Conservation (phyloP, 352 stramenopile species). For the Globisporangium emineosum region DNA sequence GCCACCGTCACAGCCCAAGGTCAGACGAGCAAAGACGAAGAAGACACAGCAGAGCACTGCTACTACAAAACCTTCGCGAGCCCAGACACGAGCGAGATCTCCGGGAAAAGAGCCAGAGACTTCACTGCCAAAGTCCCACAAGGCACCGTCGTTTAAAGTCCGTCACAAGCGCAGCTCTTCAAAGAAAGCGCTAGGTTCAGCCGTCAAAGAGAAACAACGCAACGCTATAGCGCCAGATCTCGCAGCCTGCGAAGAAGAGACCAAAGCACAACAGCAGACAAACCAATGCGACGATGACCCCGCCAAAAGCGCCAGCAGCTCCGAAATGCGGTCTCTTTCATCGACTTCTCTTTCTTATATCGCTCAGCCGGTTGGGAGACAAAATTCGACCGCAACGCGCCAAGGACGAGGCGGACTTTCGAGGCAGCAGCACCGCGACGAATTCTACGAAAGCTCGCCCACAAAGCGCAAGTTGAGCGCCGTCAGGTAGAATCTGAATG, state of each 20-base stretch:
- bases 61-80: not conserved
- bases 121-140: not conserved
- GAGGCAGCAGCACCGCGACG: not conserved
- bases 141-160: not conserved
- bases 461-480: constrained; percentile 26
- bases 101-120: not conserved
- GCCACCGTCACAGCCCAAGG: not conserved
- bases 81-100: too few relatives aligned
- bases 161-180: not conserved
- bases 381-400: not conserved
- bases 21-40: not conserved
- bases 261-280: not conserved
- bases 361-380: not conserved
- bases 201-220: too few relatives aligned
- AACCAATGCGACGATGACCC: constrained; percentile 1
- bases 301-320: not conserved
- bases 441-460: constrained; percentile 18
- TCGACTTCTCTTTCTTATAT: too few relatives aligned
- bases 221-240: too few relatives aligned
- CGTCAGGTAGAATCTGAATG: constrained; percentile 20
- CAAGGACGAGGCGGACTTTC: not conserved
- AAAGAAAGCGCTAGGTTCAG: not conserved
- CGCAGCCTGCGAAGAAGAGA: not conserved
- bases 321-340: not conserved
- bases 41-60: not conserved